Base-by-base conservation (phyloP, 495 filamentous ascomycete species). In the Hyaloscypha finlandica region DNA sequence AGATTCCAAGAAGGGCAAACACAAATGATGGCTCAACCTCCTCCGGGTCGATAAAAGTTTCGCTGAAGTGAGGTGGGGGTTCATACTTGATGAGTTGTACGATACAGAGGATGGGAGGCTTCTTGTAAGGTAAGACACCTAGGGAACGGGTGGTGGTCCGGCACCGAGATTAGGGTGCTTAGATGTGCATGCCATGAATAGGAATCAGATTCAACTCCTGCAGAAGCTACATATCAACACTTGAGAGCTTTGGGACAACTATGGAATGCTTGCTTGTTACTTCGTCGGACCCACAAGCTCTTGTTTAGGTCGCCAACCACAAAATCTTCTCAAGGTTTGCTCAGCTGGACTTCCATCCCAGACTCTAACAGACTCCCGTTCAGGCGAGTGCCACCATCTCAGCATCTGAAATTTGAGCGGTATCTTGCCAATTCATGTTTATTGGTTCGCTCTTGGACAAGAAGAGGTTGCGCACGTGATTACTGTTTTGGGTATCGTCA, bases 1-100 rank as follows among this genome's bases (percentile, higher is more conserved):
- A 85, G 95, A 51, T 99, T 97, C 83, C 90, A 92, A 78, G 95
- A 99, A 80, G 89, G 95, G 77, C 97, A 97, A 71, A 90, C 90
- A 45, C 87, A 88, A 68, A 93, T 96, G 90, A 89, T 89, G 81
- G 55, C 69, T 25, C 54, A 71, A 25, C 72, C 72, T 9, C 72
- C 71, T 59, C 71, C 71, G 1, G 71, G 71, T 37, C 29, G 63
- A 32, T 66, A 63, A 61, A 64, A 32, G 25, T 31, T 59, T 64
- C 31, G 14, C 30, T 25, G 6, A 16, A 29, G 14, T 31, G 45
- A 64, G 53, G 51, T n/a, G 9, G 37, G 2, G 59, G 20, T 25
- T 61, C 32, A 14, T 16, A 20, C 16, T 4, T 48, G 30, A 20
- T 35, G 48, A 63, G n/a, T 22, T 55, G 48, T 56, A 54, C 8